A percentile compares a stretch with the other conserved stretches of the same genome.
Evolutionary conservation across 2,329 filamentous ascomycete genomes (phyloP).

Genomic region (Rutstroemia sp.): DNA sequence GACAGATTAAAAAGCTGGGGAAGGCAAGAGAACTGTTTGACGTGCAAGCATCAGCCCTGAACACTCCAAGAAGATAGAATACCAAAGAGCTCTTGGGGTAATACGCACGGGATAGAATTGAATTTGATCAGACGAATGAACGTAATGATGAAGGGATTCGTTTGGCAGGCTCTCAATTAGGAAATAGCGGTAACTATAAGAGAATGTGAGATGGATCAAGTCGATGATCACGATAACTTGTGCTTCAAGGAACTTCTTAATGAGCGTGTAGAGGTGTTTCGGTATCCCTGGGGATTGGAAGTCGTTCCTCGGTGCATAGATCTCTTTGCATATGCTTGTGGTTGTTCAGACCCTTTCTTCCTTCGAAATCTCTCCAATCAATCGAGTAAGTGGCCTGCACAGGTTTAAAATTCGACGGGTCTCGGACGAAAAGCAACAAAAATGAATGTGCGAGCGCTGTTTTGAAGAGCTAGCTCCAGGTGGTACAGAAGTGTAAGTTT

Average conservation of each 20-base stretch:
- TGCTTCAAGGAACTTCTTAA: neutral
- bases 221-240: neutral
- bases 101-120: constrained; percentile 3
- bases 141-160: neutral
- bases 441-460: neutral
- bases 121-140: constrained; percentile 1
- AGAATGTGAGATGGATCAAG: neutral
- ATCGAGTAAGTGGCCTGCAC: constrained; percentile 8
- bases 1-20: neutral
- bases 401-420: neutral
- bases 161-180: neutral
- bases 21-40: neutral
- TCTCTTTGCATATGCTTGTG: neutral
- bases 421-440: neutral
- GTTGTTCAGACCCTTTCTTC: neutral
- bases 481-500: neutral
- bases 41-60: constrained; percentile 9
- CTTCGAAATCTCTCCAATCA: neutral
- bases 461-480: neutral
- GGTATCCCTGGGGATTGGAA: constrained; percentile 4
- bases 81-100: constrained; percentile 1
- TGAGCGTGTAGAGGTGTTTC: constrained; percentile 2
- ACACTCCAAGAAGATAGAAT: neutral
- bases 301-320: constrained; percentile 5
- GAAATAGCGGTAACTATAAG: neutral